Percentiles rank a stretch among this genome's conserved stretches.
Evolutionary conservation across 2,329 filamentous ascomycete species (phyloP).

Genomic region (Fusarium sp.): DNA sequence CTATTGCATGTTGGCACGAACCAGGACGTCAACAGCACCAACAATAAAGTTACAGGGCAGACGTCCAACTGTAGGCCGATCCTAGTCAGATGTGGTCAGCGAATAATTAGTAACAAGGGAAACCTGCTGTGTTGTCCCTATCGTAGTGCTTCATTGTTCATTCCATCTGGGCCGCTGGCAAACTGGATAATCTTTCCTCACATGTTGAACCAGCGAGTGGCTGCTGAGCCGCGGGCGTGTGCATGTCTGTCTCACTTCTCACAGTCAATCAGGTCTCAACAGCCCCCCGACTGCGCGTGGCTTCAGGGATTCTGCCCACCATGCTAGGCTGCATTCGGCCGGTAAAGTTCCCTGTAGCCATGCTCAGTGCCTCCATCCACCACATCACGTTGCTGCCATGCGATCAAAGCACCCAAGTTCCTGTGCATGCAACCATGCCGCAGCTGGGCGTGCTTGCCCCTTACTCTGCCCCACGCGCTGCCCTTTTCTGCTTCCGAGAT

Average conservation of each 20-base stretch:
- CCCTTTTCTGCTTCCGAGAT: slow-evolving; percentile 25
- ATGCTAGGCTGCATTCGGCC: slow-evolving; percentile 44
- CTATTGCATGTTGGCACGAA: slow-evolving; percentile 20
- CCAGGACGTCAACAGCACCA: slow-evolving; percentile 3
- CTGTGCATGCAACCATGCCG: slow-evolving; percentile 38
- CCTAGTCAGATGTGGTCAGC: background rate
- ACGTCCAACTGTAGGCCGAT: background rate
- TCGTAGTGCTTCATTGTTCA: slow-evolving; percentile 14
- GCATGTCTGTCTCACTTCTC: slow-evolving; percentile 27
- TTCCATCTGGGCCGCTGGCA: slow-evolving; percentile 17
- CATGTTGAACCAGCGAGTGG: slow-evolving; percentile 26
- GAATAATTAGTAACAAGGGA: slow-evolving; percentile 2
- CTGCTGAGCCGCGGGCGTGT: slow-evolving; percentile 29
- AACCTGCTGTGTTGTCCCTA: background rate
- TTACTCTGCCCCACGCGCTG: slow-evolving; percentile 36
- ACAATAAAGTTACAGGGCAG: background rate
- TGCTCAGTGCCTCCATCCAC: slow-evolving; percentile 42
- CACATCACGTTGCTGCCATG: slow-evolving; percentile 49
- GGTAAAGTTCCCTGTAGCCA: slow-evolving; percentile 43
- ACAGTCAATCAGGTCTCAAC: slow-evolving; percentile 34
- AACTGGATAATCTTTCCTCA: slow-evolving; percentile 8
- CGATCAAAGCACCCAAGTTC: slow-evolving; percentile 41
- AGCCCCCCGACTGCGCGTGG: slow-evolving; percentile 50
- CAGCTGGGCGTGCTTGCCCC: slow-evolving; percentile 28
- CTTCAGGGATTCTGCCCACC: slow-evolving; percentile 50